Percentiles rank a stretch among this genome's conserved stretches.
Evolutionary conservation across 1,284 basidiomycete genomes (phyloP).

Genomic region (Marasmius fiardii): DNA sequence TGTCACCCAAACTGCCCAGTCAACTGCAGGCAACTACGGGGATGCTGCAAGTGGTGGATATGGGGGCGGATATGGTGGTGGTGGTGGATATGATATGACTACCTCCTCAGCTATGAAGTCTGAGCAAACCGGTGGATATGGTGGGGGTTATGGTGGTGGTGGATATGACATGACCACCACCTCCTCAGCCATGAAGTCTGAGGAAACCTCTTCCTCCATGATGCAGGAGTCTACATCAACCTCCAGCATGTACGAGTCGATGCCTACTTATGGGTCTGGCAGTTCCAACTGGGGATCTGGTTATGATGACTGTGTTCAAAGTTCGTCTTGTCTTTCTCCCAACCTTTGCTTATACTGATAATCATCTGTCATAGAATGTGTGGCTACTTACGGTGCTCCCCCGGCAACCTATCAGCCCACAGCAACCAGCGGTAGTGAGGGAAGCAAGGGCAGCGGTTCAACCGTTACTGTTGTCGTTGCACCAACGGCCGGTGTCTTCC

Average conservation of each 20-base stretch:
- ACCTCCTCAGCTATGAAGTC: not conserved
- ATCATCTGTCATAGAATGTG: conserved; percentile 47
- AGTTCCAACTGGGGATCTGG: conserved; percentile 52
- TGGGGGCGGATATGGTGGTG: too few relatives aligned
- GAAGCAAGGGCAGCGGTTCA: conserved; percentile 42
- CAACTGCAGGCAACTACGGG: not conserved
- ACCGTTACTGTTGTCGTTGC: conserved; percentile 76
- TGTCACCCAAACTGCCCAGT: conserved; percentile 16
- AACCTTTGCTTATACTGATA: not conserved
- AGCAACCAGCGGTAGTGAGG: conserved; percentile 27
- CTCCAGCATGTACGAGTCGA: conserved; percentile 27
- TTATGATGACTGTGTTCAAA: conserved; percentile 69
- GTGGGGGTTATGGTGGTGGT: not conserved
- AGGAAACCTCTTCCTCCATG: conserved; percentile 12
- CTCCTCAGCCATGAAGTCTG: conserved; percentile 10
- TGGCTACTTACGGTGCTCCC: conserved; percentile 51
- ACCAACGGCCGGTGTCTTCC: conserved; percentile 69
- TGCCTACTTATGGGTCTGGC: conserved; percentile 64
- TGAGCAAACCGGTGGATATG: conserved; percentile 7
- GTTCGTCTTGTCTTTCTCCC: conserved; percentile 36
- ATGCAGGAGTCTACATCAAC: not conserved
- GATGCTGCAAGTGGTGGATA: not conserved
- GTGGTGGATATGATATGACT: not conserved
- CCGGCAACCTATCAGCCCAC: conserved; percentile 41
- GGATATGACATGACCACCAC: conserved; percentile 5